Conservation (phyloP, 2,329 filamentous ascomycete genomes). For the Penicillium janthinellum region DNA sequence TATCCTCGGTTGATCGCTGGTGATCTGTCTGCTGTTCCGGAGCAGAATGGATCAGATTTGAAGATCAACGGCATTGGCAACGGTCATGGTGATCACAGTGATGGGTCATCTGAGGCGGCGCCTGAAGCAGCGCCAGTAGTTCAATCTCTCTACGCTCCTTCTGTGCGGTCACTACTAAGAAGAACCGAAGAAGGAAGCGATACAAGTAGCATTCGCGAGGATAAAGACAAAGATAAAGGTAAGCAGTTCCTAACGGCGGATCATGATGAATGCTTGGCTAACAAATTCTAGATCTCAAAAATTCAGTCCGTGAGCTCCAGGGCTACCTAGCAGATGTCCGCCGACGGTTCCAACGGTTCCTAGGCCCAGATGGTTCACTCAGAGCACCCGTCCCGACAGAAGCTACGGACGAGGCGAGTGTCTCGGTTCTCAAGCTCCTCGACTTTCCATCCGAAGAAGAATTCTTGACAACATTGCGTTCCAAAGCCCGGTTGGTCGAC, state of each 20-base stretch:
- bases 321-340: conserved; percentile 87
- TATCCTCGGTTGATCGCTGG: conserved; percentile 86
- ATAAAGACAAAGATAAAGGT: conserved; percentile 30
- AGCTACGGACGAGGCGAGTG: conserved; percentile 44
- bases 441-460: conserved; percentile 58
- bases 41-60: conserved; percentile 43
- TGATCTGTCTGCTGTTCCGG: conserved; percentile 66
- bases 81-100: conserved; percentile 29
- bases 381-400: conserved; percentile 37
- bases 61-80: conserved; percentile 34
- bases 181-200: conserved; percentile 44
- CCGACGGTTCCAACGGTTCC: conserved; percentile 61
- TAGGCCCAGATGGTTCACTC: conserved; percentile 59
- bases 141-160: conserved; percentile 38
- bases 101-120: conserved; percentile 32
- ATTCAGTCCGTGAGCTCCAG: conserved; percentile 79
- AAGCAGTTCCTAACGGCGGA: not conserved
- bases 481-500: conserved; percentile 82
- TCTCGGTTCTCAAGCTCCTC: conserved; percentile 50
- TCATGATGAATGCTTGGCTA: conserved; percentile 16
- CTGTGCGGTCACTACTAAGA: conserved; percentile 42
- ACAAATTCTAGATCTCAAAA: conserved; percentile 63
- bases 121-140: conserved; percentile 12
- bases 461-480: conserved; percentile 70
- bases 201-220: conserved; percentile 40